A percentile compares a stretch with the other conserved stretches of the same genome.
These are phyloP conservation scores for Russula emetica DNA, from an alignment of 768 basidiomycete genomes.

Conservation along the genomic window DNA sequence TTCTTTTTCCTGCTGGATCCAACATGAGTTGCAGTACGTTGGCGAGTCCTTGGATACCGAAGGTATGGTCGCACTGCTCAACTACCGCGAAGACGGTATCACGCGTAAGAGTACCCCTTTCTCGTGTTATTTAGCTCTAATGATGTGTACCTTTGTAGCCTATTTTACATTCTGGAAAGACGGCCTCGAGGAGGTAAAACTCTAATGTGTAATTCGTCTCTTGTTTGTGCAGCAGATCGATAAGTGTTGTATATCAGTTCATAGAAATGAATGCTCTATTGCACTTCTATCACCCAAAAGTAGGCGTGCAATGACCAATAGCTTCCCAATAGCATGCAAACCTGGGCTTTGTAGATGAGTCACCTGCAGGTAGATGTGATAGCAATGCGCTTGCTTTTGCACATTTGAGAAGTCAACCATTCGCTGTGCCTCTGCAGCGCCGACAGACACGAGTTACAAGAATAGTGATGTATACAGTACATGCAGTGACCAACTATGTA, in stretches of 20 bases:
- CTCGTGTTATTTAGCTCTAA: neutral
- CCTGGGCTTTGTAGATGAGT: neutral
- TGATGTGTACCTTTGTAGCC: slow-evolving; percentile 42
- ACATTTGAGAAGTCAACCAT: neutral
- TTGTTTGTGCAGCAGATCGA: slow-evolving; percentile 22
- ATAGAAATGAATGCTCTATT: slow-evolving; percentile 1
- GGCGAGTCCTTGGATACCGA: slow-evolving; percentile 78
- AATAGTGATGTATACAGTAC: neutral
- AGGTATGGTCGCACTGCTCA: slow-evolving; percentile 90
- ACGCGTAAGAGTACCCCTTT: slow-evolving; percentile 56
- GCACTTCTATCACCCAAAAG: neutral
- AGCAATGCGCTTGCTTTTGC: neutral
- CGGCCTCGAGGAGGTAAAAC: slow-evolving; percentile 78
- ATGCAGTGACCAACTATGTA: slow-evolving; percentile 1
- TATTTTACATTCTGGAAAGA: slow-evolving; percentile 97
- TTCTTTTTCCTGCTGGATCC: slow-evolving; percentile 8
- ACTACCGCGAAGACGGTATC: slow-evolving; percentile 84
- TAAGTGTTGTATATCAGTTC: slow-evolving; percentile 18
- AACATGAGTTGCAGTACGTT: slow-evolving; percentile 47
- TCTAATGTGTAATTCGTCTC: slow-evolving; percentile 38
- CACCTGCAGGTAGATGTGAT: neutral
- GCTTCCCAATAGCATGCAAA: neutral
- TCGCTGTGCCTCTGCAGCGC: neutral
- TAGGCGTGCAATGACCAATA: neutral
- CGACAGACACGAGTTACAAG: neutral